Evolutionary conservation across 768 basidiomycete genomes (phyloP), one percentile per base, ranked within the genome.

Genomic region (Suillus subaureus): DNA sequence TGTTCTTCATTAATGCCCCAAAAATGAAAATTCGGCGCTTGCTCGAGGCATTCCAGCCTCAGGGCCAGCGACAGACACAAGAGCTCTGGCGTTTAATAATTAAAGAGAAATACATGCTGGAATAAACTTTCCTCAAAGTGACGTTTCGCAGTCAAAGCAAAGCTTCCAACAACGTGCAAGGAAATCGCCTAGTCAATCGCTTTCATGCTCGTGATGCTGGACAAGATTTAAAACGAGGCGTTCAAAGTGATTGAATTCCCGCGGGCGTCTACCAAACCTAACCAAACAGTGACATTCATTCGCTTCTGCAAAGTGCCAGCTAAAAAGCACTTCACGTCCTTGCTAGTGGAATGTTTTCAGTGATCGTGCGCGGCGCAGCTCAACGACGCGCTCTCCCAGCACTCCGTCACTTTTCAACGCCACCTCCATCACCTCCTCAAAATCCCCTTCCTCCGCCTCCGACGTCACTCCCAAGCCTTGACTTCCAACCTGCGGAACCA

Each of bases 171-270:
- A 98, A 77, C 0, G 96, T 98, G 0, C 16, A 18, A 96, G 97
- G 65, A 37, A 39, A 99, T 98, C 0, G 94, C 98, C 78, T 96
- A 87, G 72, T 99, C 96, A 67, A 98, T 96, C 7, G 96, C 95
- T 73, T 90, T 93, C 43, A 70, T 91, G 85, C 68, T 96, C 93
- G 79, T 98, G 96, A 23, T 98, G 47, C 47, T 49, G 47, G n/a
- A 47, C 45, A 31, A 31, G n/a, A n/a, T n/a, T 33, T 33, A 6
- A 35, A 35, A 35, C 33, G 33, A 7, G 4, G 4, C n/a, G n/a
- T n/a, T n/a, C n/a, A 35, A 7, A 35, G 9, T 35, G 33, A 37
- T 37, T 57, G 35, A 57, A 57, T 58, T 8, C 15, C 56, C 37
- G 37, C 56, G 57, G 40, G 23, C 57, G 23, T 28, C 23, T 60